Base-by-base conservation (phyloP, 345 rosid genomes). In the Iberis pinnata region DNA sequence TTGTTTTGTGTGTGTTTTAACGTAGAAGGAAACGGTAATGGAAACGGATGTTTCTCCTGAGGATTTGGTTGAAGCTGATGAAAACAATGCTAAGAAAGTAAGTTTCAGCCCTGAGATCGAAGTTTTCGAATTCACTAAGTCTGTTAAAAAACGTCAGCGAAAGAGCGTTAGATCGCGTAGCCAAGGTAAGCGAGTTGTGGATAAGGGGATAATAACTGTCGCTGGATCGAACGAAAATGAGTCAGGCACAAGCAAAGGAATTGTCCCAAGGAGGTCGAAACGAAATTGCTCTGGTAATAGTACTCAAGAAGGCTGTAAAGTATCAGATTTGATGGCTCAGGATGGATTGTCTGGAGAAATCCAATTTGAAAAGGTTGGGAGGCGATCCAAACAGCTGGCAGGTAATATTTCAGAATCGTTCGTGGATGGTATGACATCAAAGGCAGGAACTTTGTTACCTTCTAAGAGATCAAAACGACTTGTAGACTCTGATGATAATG, bases 21-120 rank as follows among this genome's bases (percentile, higher is more conserved):
- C 18, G 18, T 22, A 54, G 49, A 66, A 71, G 82, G 70, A 41
- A 36, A 41, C 12, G 8, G 5, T 15, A 7, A 39, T 26, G 62
- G 7, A 29, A 8, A 8, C 54, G 17, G 11, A 14, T 32, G 18
- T 53, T 52, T 8, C 33, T 17, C 4, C 7, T 18, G 71, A 58
- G 49, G 52, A 22, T 9, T 61, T 35, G 14, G 36, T 32, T 25
- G 58, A 36, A 18, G 62, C 0, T 35, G 19, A 43, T 19, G 15
- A 15, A 18, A 0, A 31, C 2, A 52, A 16, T 2, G 36, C 14
- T 12, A 81, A 80, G 78, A 82, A 70, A 67, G 96, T 82, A 4
- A 77, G 69, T 40, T 88, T 88, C 44, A 80, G 82, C 29, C 77
- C 74, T 12, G 76, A 81, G 8, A 55, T 64, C 7, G 74, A 84